Conservation (phyloP, 768 basidiomycete genomes). For the Russula dissimulans region DNA sequence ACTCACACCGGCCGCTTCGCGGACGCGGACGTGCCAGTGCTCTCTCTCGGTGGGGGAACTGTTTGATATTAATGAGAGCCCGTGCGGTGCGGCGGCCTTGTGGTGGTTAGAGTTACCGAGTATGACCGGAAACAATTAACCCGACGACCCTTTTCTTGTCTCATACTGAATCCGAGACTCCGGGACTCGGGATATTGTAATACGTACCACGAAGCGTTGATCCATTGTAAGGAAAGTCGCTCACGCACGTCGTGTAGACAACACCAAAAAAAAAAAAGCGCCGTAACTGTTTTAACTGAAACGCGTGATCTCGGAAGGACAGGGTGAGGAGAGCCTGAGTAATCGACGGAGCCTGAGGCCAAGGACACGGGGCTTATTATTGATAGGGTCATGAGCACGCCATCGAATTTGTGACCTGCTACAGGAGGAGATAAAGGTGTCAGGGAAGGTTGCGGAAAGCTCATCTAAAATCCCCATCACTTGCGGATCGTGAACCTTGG, state of each 20-base stretch:
- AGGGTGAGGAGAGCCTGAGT: not conserved
- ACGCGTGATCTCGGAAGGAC: not conserved
- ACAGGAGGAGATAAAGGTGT: not conserved
- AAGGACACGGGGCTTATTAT: not conserved
- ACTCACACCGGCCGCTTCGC: too few relatives aligned
- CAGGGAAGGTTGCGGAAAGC: not conserved
- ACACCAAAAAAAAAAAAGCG: not conserved
- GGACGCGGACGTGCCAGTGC: too few relatives aligned
- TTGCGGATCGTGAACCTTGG: constrained; percentile 1
- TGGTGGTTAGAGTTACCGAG: too few relatives aligned
- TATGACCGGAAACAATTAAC: too few relatives aligned
- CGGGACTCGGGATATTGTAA: not conserved
- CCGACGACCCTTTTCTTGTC: too few relatives aligned
- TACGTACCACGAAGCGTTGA: not conserved
- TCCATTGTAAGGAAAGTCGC: not conserved
- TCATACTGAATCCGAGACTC: too few relatives aligned
- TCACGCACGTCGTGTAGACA: not conserved
- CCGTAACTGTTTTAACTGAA: not conserved
- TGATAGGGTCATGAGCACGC: too few relatives aligned
- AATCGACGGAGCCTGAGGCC: not conserved
- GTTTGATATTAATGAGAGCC: too few relatives aligned
- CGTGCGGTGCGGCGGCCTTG: too few relatives aligned
- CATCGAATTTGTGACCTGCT: not conserved
- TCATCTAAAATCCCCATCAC: not conserved
- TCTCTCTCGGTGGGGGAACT: not conserved